Evolutionary conservation across 345 rosid species (phyloP), one percentile per base, ranked within the genome.

Genomic region (Clarkia xantiana): DNA sequence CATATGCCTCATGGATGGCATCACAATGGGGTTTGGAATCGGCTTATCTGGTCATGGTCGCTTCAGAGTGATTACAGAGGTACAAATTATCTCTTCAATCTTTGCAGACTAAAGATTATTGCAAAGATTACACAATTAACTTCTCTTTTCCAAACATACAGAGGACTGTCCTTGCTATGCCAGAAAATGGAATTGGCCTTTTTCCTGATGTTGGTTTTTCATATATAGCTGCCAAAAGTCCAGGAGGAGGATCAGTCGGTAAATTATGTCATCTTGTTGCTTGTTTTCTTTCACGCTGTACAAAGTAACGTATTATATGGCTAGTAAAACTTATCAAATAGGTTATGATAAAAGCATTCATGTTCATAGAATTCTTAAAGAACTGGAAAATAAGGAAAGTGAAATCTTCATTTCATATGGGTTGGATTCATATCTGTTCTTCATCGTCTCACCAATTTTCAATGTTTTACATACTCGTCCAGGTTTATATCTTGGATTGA

Each of bases 171-270:
- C 91, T 90, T 45, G 91, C 97, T 17, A 90, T 90, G 95, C 97
- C 95, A 18, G 97, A 90, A 77, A 90, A 90, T 59, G 95, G 84
- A 56, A 90, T 90, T 41, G 94, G 97, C 63, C 76, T 90, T 76
- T 90, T 86, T 56, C 97, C 97, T 16, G 97, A 90, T 73, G 95
- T 90, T 44, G 97, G 97, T 18, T 90, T 90, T 73, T 75, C 97
- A 17, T 76, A 72, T 51, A 81, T 90, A 48, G 94, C 94, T 14
- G 97, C 97, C 60, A 77, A 81, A 49, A 66, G 69, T 62, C 97
- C 97, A 14, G 97, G 97, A 56, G 84, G 72, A 69, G 97, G 97
- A 63, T 76, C 95, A 51, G 81, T 86, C 63, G 94, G 97, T 83
- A 77, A 29, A 2, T 29, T 29, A 29, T 29, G 36, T 29, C 36